Evolutionary conservation across 805 yeast species (phyloP).

Genomic region (Candida chauliodis): DNA sequence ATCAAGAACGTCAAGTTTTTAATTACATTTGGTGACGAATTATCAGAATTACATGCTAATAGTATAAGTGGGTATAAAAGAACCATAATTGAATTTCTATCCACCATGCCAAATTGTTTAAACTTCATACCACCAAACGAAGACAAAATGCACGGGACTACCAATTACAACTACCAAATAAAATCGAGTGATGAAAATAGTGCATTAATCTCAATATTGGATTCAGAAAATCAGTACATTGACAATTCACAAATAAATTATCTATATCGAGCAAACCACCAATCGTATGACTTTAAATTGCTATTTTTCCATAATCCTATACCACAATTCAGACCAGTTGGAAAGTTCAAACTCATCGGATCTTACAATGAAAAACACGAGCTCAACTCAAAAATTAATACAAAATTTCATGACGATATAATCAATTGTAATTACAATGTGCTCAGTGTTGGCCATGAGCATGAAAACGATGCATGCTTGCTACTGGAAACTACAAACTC

Average conservation of each 20-base stretch:
- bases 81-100: constrained; percentile 23
- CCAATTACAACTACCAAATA: constrained; percentile 33
- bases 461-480: constrained; percentile 41
- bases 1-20: constrained; percentile 27
- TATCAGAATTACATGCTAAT: constrained; percentile 26
- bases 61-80: constrained; percentile 5
- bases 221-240: constrained; percentile 26
- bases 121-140: constrained; percentile 16
- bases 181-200: constrained; percentile 8
- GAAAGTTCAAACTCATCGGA: constrained; percentile 37
- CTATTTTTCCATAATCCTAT: constrained; percentile 40
- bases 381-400: constrained; percentile 25
- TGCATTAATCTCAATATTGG: constrained; percentile 32
- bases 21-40: constrained; percentile 40
- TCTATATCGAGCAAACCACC: constrained; percentile 25
- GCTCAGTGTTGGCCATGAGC: constrained; percentile 42
- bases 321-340: constrained; percentile 40
- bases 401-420: constrained; percentile 30
- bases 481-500: constrained; percentile 12
- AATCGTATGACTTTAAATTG: constrained; percentile 20
- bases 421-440: constrained; percentile 33
- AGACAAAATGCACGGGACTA: constrained; percentile 27
- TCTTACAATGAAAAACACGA: constrained; percentile 35
- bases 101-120: constrained; percentile 35
- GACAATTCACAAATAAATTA: constrained; percentile 32